Evolutionary conservation across 1,284 basidiomycete genomes (phyloP).

Genomic region (Boletellus deceptivus): DNA sequence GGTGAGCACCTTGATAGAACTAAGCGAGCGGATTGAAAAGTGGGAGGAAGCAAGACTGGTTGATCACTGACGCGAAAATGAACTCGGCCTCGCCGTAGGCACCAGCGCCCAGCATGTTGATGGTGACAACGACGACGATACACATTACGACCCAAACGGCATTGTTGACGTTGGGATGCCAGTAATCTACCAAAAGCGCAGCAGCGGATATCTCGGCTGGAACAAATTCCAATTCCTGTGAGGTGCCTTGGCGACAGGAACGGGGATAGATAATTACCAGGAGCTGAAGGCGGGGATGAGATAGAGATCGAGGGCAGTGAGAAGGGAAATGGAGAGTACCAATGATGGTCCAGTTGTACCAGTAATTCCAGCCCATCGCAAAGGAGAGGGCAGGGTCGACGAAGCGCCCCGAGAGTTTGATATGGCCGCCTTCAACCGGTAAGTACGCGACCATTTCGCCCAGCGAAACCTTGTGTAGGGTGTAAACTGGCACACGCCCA

Average conservation of each 20-base stretch:
- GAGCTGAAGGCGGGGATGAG: slow-evolving; percentile 21
- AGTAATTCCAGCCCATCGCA: slow-evolving; percentile 72
- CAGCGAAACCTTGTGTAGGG: slow-evolving; percentile 32
- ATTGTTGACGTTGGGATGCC: slow-evolving; percentile 51
- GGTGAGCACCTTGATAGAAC: slow-evolving; percentile 65
- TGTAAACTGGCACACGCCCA: neutral
- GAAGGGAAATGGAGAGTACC: slow-evolving; percentile 32
- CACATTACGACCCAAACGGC: slow-evolving; percentile 65
- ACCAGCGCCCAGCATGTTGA: slow-evolving; percentile 62
- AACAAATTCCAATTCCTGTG: neutral
- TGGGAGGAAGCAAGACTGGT: neutral
- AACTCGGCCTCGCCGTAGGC: slow-evolving; percentile 60
- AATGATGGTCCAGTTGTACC: slow-evolving; percentile 60
- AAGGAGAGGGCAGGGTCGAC: slow-evolving; percentile 69
- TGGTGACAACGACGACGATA: slow-evolving; percentile 58
- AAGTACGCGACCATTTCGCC: slow-evolving; percentile 47
- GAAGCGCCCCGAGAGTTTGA: slow-evolving; percentile 67
- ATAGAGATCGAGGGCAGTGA: neutral
- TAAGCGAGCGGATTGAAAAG: slow-evolving; percentile 18
- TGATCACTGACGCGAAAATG: slow-evolving; percentile 41
- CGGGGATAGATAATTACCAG: slow-evolving; percentile 16
- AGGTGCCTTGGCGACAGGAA: neutral
- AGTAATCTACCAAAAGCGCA: slow-evolving; percentile 63
- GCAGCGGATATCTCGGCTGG: slow-evolving; percentile 63
- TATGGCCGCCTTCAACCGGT: slow-evolving; percentile 56